Evolutionary conservation across 208 protist species (phyloP).

Genomic region (Trichomonas gallinae): DNA sequence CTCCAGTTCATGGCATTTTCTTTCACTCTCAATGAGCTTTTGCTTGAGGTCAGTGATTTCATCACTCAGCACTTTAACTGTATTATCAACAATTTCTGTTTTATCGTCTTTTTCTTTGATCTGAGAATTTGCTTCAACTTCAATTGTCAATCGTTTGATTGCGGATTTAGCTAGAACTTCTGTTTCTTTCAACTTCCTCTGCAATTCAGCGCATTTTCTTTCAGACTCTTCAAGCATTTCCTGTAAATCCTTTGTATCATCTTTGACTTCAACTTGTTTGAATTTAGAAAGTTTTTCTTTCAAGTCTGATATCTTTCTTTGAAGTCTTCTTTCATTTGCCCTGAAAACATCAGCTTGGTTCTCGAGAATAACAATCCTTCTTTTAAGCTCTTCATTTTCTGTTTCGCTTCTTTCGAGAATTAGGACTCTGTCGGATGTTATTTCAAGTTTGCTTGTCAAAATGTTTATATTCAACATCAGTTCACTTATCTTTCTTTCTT

Average conservation of each 20-base stretch:
- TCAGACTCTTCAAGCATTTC: not conserved
- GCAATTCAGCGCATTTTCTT: not conserved
- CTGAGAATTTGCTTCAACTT: not conserved
- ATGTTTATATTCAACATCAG: too few species aligned
- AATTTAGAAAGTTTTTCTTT: not conserved
- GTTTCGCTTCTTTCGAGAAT: not conserved
- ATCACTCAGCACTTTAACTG: not conserved
- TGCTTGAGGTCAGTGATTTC: not conserved
- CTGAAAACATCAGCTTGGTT: not conserved
- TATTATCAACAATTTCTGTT: not conserved
- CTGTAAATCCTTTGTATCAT: too few species aligned
- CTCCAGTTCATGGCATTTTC: not conserved
- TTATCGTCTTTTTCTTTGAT: too few species aligned
- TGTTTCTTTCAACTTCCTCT: not conserved
- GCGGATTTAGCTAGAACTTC: not conserved
- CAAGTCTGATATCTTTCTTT: not conserved
- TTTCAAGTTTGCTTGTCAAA: too few species aligned
- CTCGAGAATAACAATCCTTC: not conserved
- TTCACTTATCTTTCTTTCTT: too few species aligned
- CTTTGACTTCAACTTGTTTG: too few species aligned
- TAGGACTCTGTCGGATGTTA: not conserved
- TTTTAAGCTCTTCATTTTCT: not conserved
- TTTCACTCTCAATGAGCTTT: not conserved
- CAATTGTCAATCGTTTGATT: not conserved
- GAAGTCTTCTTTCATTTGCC: not conserved